These are phyloP conservation scores for Flaveria trinervia DNA, from an alignment of 129 eudicot species.

Conservation along the genomic window DNA sequence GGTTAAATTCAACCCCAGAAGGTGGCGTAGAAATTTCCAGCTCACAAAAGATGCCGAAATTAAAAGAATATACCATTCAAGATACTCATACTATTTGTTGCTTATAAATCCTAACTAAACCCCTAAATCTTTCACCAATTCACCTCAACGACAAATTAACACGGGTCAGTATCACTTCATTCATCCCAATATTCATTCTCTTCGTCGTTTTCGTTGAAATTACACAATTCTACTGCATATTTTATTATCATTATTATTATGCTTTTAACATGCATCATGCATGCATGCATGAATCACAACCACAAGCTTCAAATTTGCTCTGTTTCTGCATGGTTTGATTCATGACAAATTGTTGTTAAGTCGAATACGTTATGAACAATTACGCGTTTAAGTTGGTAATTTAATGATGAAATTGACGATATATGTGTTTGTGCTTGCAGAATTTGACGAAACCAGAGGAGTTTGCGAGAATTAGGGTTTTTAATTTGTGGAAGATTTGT, in stretches of 20 bases:
- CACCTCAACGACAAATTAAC: neutral
- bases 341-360: neutral
- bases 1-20: constrained; percentile 34
- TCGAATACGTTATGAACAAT: neutral
- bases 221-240: neutral
- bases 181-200: neutral
- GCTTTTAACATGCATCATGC: constrained; percentile 22
- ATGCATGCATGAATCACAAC: constrained; percentile 28
- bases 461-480: constrained; percentile 9
- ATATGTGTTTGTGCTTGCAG: constrained; percentile 17
- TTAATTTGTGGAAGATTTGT: neutral
- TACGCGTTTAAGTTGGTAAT: neutral
- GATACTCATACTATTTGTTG: constrained; percentile 34
- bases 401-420: neutral
- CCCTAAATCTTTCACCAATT: constrained; percentile 19
- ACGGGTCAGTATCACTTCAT: constrained; percentile 26
- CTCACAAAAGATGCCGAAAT: constrained; percentile 22
- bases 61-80: constrained; percentile 29
- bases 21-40: constrained; percentile 33
- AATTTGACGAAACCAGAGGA: constrained; percentile 9
- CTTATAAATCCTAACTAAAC: constrained; percentile 14
- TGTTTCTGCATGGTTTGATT: constrained; percentile 15
- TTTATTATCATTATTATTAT: neutral
- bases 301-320: neutral
- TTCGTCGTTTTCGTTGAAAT: constrained; percentile 22